A percentile compares a stretch with the other conserved stretches of the same genome.
Conservation (phyloP, 441 rosid species). For the Pelargonium citronellum region DNA sequence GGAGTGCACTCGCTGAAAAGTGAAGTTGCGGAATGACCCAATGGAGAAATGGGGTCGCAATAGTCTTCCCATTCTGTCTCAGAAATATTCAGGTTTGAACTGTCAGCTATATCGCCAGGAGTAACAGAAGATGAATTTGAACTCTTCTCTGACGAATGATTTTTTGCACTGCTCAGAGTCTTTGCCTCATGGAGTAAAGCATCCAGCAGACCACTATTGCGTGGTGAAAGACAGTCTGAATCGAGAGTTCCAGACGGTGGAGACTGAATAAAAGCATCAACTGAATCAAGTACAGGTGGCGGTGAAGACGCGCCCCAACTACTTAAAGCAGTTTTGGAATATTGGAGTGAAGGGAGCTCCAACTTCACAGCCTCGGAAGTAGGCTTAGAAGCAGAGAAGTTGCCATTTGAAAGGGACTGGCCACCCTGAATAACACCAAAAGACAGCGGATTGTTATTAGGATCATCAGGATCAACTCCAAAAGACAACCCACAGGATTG, state of each 20-base stretch:
- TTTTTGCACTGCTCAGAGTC: conserved; percentile 54
- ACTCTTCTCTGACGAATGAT: conserved; percentile 61
- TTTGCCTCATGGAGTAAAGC: conserved; percentile 80
- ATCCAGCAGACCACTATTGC: conserved; percentile 86
- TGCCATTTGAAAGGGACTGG: conserved; percentile 81
- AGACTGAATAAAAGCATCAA: conserved; percentile 75
- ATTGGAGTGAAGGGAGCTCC: conserved; percentile 99
- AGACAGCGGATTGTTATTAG: conserved; percentile 34
- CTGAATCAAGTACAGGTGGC: conserved; percentile 57
- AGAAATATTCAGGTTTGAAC: conserved; percentile 41
- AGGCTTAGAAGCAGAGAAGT: conserved; percentile 82
- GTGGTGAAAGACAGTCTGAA: conserved; percentile 53
- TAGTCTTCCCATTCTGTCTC: conserved; percentile 57
- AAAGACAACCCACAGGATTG: conserved; percentile 45
- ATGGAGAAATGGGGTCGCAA: conserved; percentile 51
- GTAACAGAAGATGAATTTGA: conserved; percentile 52
- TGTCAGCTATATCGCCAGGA: conserved; percentile 50
- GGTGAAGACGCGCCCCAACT: conserved; percentile 65
- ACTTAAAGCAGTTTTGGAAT: conserved; percentile 60
- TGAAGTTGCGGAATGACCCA: conserved; percentile 60
- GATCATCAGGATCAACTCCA: conserved; percentile 49
- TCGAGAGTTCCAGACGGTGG: conserved; percentile 51
- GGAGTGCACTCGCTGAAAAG: conserved; percentile 52
- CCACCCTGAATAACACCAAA: conserved; percentile 57
- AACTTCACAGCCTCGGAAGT: conserved; percentile 72